phyloP scores from a whole-genome alignment of 805 yeast genomes.

The Torulaspora indica region DNA sequence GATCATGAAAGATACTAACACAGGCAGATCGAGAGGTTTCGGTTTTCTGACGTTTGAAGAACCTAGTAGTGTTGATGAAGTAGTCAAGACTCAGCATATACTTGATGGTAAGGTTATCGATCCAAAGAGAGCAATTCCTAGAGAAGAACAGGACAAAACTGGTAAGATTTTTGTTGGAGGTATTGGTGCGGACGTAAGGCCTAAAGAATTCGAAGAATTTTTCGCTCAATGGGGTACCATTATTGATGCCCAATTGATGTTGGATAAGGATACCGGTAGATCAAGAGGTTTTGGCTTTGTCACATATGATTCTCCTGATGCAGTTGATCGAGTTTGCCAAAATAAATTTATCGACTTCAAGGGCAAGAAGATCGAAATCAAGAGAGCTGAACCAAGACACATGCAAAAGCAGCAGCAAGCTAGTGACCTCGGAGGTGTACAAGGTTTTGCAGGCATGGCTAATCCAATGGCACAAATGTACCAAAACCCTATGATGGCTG shows the following conservation, averaged over 20 bases:
- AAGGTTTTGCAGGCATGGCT: constrained; percentile 21
- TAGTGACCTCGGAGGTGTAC: constrained; percentile 10
- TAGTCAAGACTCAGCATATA: constrained; percentile 78
- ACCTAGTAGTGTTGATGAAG: constrained; percentile 79
- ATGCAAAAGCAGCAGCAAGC: constrained; percentile 48
- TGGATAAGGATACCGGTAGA: constrained; percentile 94
- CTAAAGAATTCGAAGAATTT: constrained; percentile 79
- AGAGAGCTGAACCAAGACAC: constrained; percentile 78
- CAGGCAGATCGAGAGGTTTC: constrained; percentile 91
- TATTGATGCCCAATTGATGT: constrained; percentile 94
- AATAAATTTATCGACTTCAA: constrained; percentile 78
- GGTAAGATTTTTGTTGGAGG: constrained; percentile 98
- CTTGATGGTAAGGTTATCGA: constrained; percentile 95
- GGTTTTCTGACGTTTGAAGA: constrained; percentile 86
- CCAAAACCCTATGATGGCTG: constrained; percentile 36
- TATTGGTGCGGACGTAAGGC: constrained; percentile 88
- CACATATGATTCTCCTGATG: constrained; percentile 90
- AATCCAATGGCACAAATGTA: constrained; percentile 30
- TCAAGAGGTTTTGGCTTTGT: constrained; percentile 97
- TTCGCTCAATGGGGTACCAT: constrained; percentile 86
- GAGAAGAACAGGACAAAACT: constrained; percentile 94
- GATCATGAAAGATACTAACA: constrained; percentile 83
- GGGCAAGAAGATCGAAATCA: constrained; percentile 80
- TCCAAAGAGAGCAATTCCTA: constrained; percentile 95
- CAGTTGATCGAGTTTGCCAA: constrained; percentile 83